These are phyloP conservation scores for Claviceps sp. DNA, from an alignment of 2,329 filamentous ascomycete species.

Conservation along the genomic window DNA sequence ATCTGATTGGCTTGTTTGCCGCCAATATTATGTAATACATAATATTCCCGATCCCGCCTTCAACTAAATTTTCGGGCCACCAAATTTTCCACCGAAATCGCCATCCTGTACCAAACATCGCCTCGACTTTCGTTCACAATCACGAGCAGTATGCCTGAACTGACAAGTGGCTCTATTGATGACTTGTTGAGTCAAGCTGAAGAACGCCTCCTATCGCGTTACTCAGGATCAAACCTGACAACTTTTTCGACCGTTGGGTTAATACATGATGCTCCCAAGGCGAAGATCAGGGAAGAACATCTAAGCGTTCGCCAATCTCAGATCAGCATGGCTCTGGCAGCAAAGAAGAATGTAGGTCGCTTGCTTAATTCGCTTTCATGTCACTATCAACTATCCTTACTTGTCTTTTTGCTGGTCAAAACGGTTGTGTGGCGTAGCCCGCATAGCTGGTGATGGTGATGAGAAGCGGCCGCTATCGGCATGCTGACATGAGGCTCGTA, in stretches of 20 bases:
- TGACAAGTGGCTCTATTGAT: background rate
- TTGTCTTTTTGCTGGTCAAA: background rate
- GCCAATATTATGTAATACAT: background rate
- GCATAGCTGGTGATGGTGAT: slow-evolving; percentile 18
- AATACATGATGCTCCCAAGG: background rate
- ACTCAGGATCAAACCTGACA: background rate
- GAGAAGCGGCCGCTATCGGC: slow-evolving; percentile 25
- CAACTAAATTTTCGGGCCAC: background rate
- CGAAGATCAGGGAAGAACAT: background rate
- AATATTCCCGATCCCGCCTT: background rate
- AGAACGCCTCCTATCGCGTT: background rate
- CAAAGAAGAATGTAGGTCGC: background rate
- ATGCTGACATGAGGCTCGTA: slow-evolving; percentile 24
- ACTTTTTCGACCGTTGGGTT: background rate
- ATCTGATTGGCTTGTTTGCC: background rate
- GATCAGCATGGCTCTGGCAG: background rate
- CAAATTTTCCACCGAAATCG: background rate
- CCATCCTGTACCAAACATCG: background rate
- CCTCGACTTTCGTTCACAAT: background rate
- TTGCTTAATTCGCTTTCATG: background rate
- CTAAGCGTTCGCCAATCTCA: background rate
- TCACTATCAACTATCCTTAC: background rate
- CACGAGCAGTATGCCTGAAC: background rate
- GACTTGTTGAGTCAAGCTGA: slow-evolving; percentile 1
- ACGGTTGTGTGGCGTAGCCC: background rate